These are phyloP conservation scores for Trifolium dubium DNA, from an alignment of 306 rosid species.

Conservation along the genomic window DNA sequence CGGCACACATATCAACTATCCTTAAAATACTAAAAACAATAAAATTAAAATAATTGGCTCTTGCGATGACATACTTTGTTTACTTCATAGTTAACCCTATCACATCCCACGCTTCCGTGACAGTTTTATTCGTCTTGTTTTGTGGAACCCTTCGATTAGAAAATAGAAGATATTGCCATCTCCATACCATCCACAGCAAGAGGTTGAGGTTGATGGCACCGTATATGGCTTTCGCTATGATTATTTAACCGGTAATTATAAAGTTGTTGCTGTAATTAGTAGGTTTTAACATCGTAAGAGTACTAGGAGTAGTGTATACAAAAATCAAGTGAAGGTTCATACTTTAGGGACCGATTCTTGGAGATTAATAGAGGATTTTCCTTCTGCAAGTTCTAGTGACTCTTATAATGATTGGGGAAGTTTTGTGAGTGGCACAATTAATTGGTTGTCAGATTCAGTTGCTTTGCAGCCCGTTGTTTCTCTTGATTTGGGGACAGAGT, in stretches of 20 bases:
- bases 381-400: not conserved
- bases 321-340: not conserved
- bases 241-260: not conserved
- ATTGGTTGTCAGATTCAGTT: not conserved
- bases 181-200: too few species aligned
- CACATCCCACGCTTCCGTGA: too few species aligned
- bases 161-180: too few species aligned
- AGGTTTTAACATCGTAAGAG: too few species aligned
- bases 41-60: too few species aligned
- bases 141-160: too few species aligned
- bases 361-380: not conserved
- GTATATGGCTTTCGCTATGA: not conserved
- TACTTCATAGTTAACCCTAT: rapidly evolving
- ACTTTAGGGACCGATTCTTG: not conserved
- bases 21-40: too few species aligned
- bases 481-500: not conserved
- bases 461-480: not conserved
- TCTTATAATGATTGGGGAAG: not conserved
- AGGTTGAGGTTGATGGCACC: too few species aligned
- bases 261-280: not conserved
- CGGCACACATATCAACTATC: too few species aligned
- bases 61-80: too few species aligned
- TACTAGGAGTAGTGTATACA: too few species aligned
- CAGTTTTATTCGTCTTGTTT: too few species aligned
- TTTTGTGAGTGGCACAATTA: not conserved